A percentile compares a stretch with the other conserved stretches of the same genome.
These are phyloP conservation scores for Nitzschia sp. DNA, from an alignment of 108 stramenopile species.

Conservation along the genomic window DNA sequence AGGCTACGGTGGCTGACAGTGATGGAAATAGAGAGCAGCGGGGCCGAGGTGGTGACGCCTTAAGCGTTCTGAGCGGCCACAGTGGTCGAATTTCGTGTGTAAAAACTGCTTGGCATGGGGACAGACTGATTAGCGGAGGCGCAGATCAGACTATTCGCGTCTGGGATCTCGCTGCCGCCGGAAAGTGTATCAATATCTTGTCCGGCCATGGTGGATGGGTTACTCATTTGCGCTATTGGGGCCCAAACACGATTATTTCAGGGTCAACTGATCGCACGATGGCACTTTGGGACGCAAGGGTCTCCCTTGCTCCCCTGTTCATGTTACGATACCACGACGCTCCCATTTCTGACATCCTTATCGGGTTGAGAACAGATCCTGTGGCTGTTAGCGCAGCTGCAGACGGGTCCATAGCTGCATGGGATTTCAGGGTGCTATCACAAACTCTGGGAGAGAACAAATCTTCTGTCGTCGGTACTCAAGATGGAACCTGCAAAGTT, in stretches of 20 bases:
- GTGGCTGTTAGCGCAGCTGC: constrained; percentile 77
- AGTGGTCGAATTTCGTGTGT: constrained; percentile 74
- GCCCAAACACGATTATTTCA: constrained; percentile 82
- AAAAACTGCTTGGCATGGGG: constrained; percentile 89
- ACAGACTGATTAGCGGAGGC: constrained; percentile 79
- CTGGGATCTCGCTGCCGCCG: constrained; percentile 72
- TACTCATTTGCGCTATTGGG: constrained; percentile 82
- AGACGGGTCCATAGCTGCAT: constrained; percentile 83
- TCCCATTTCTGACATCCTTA: constrained; percentile 75
- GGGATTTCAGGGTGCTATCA: constrained; percentile 83
- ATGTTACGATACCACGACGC: constrained; percentile 72
- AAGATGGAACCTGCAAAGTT: constrained; percentile 28
- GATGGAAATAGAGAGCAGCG: neutral
- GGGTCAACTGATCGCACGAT: constrained; percentile 84
- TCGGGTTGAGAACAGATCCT: constrained; percentile 79
- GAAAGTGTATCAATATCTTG: constrained; percentile 62
- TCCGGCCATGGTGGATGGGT: constrained; percentile 84
- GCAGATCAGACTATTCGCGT: constrained; percentile 78
- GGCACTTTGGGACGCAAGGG: constrained; percentile 82
- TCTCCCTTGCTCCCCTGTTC: constrained; percentile 72
- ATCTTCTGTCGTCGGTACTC: neutral
- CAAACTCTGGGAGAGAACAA: constrained; percentile 12
- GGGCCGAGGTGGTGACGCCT: constrained; percentile 63
- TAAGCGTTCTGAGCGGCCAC: constrained; percentile 76
- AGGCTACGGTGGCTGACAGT: neutral